Base-by-base conservation (phyloP, 257 asterid genomes). In the Solanum chilense region DNA sequence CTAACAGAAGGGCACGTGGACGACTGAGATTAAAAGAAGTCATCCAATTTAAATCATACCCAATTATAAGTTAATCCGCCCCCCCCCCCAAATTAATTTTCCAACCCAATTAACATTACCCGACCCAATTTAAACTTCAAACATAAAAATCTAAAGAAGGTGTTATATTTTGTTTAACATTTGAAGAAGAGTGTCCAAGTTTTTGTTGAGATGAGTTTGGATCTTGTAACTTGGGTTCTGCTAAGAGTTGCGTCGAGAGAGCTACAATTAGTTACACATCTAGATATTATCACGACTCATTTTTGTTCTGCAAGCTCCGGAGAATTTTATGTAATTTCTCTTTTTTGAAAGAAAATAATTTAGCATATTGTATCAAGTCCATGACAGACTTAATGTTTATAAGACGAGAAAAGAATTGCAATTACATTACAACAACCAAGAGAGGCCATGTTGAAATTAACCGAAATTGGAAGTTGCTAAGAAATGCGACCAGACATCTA, bases 381-480 rank as follows among this genome's bases (percentile, higher is more conserved):
- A 52, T 52, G 62, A 5, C 9, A 52, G 62, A 52, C 10, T 52
- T 16, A 52, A 16, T 52, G 18, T 52, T 18, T 16, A 16, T 6
- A 18, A 52, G 62, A 52, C 6, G 31, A 83, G 83, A 87, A 82
- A 81, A 78, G 83, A 87, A 85, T 69, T 88, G 87, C 56, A 42
- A 56, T 27, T 66, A 78, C 84, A 78, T 45, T 45, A 16, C 84
- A 45, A 78, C 18, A 45, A 20, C 66, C 66, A 45, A 78, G 9
- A 39, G 62, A 45, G 25, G 64, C 27, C 64, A 58, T 9, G n/a
- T 58, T 58, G 25, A 21, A 52, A 52, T 52, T 21, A 42, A 45
- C 93, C 92, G 94, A 91, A 94, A 92, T 33, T 94, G 97, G 27
- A 98, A 93, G 91, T 93, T 96, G 84, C 96, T 94, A 45, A 94